Conservation (phyloP, 352 stramenopile genomes). For the Globisporangium viniferum region DNA sequence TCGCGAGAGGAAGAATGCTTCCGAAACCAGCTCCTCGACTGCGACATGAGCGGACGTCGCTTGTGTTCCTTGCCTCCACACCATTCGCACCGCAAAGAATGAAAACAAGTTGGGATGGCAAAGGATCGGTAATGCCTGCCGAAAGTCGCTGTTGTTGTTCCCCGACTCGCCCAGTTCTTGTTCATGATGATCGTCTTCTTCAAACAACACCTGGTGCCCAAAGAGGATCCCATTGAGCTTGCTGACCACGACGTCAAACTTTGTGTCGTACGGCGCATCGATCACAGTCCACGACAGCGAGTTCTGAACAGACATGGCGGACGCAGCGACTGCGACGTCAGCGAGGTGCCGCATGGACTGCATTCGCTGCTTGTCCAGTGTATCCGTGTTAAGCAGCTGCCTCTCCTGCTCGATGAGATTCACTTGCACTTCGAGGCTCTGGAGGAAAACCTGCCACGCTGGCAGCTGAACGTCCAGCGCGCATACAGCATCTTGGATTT, state of each 20-base stretch:
- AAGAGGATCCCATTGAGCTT: conserved; percentile 65
- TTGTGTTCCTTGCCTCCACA: conserved; percentile 34
- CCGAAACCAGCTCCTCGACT: conserved; percentile 39
- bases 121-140: conserved; percentile 40
- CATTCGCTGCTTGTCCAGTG: conserved; percentile 42
- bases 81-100: conserved; percentile 51
- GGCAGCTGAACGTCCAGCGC: conserved; percentile 37
- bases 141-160: conserved; percentile 18
- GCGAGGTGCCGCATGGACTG: conserved; percentile 60
- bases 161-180: conserved; percentile 3
- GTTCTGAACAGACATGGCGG: conserved; percentile 37
- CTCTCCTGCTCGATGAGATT: conserved; percentile 45
- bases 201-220: conserved; percentile 67
- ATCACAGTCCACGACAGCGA: conserved; percentile 41
- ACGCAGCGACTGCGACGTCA: conserved; percentile 37
- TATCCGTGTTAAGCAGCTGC: conserved; percentile 25
- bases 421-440: conserved; percentile 58
- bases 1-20: conserved; percentile 55
- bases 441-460: conserved; percentile 56
- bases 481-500: conserved; percentile 49
- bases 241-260: conserved; percentile 46
- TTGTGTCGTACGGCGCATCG: conserved; percentile 32
- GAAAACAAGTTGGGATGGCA: conserved; percentile 47
- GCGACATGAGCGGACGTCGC: conserved; percentile 29
- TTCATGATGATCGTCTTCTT: conserved; percentile 34